Percentiles rank a stretch among this genome's conserved stretches.
Conservation (phyloP, 371 early-diverging fungal genomes). For the Nosema bombycis region DNA sequence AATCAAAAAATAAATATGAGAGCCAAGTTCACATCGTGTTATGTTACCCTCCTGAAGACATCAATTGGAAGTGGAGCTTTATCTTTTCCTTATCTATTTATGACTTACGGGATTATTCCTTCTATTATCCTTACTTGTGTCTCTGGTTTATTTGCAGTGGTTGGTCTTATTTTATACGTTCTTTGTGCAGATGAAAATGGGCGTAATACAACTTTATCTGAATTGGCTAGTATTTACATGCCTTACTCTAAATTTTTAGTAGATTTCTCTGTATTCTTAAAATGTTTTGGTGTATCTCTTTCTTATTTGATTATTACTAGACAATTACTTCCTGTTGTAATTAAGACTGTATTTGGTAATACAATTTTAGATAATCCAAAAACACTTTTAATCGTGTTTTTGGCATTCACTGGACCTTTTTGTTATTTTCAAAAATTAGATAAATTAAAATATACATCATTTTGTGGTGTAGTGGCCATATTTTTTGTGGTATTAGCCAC, state of each 20-base stretch:
- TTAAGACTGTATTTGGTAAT: slow-evolving; percentile 36
- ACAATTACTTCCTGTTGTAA: slow-evolving; percentile 72
- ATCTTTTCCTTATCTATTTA: slow-evolving; percentile 60
- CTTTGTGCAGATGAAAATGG: slow-evolving; percentile 54
- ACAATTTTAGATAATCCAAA: slow-evolving; percentile 25
- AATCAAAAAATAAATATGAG: slow-evolving; percentile 18
- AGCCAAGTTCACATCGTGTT: slow-evolving; percentile 47
- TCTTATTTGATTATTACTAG: slow-evolving; percentile 94
- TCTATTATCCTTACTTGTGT: slow-evolving; percentile 49
- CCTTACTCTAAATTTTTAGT: slow-evolving; percentile 79
- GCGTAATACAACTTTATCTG: slow-evolving; percentile 57
- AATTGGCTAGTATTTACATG: slow-evolving; percentile 78
- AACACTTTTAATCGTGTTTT: slow-evolving; percentile 40
- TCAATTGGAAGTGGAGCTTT: slow-evolving; percentile 64
- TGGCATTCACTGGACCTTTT: slow-evolving; percentile 57
- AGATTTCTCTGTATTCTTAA: slow-evolving; percentile 89
- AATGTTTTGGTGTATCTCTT: slow-evolving; percentile 95
- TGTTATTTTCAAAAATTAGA: slow-evolving; percentile 71
- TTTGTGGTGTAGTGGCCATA: slow-evolving; percentile 78
- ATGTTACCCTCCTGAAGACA: slow-evolving; percentile 63
- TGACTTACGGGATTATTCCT: slow-evolving; percentile 55
- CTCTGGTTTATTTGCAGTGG: slow-evolving; percentile 45
- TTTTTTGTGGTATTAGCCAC: slow-evolving; percentile 78
- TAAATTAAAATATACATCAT: slow-evolving; percentile 83
- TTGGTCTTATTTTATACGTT: slow-evolving; percentile 54